phyloP scores from a whole-genome alignment of 164 flowering plant species.

The Vitis riparia region DNA sequence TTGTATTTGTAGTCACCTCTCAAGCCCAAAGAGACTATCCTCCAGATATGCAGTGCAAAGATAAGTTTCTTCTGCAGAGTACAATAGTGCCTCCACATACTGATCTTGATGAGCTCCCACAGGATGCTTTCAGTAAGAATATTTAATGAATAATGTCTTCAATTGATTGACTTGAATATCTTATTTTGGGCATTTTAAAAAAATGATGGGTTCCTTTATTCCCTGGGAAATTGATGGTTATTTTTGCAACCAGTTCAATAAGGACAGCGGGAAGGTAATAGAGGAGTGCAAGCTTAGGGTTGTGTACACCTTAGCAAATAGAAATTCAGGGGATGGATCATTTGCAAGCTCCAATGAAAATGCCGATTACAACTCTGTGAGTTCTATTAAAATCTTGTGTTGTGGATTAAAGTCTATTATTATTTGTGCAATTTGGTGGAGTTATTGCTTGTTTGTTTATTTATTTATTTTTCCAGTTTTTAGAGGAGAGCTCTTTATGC shows the following conservation, averaged over 20 bases:
- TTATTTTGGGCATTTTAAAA: neutral
- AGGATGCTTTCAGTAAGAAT: constrained; percentile 71
- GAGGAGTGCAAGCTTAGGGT: constrained; percentile 86
- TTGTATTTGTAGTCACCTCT: constrained; percentile 63
- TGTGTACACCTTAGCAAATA: constrained; percentile 41
- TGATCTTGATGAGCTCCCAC: constrained; percentile 76
- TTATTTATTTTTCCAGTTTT: neutral
- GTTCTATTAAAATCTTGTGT: constrained; percentile 17
- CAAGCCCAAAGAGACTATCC: constrained; percentile 85
- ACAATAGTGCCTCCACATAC: constrained; percentile 63
- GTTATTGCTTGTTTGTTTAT: neutral
- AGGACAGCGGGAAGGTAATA: constrained; percentile 57
- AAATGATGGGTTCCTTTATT: neutral
- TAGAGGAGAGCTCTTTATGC: neutral
- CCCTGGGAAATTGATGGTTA: neutral
- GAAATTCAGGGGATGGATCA: constrained; percentile 38
- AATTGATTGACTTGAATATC: neutral
- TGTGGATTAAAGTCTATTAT: neutral
- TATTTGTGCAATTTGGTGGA: neutral
- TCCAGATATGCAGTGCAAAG: constrained; percentile 87
- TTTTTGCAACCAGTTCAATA: constrained; percentile 56
- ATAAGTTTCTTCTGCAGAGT: constrained; percentile 91
- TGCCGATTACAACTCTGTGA: constrained; percentile 44
- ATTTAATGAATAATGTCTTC: neutral
- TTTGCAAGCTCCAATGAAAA: constrained; percentile 23